Conservation (phyloP, 1,284 basidiomycete species). For the Puccinia brachypodii region DNA sequence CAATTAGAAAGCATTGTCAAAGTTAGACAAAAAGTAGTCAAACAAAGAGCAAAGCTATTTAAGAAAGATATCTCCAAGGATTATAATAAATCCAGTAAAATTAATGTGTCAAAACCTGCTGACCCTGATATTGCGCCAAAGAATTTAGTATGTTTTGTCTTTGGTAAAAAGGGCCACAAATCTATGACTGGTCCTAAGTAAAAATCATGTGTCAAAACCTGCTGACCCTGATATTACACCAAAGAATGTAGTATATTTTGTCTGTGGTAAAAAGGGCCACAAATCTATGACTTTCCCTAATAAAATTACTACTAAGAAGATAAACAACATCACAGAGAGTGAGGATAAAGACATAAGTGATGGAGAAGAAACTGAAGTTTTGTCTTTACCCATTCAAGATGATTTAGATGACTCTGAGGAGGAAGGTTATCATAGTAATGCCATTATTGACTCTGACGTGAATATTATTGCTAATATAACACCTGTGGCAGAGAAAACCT, state of each 20-base stretch:
- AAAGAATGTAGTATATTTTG: too few relatives aligned
- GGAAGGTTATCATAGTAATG: too few relatives aligned
- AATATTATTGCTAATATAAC: neutral
- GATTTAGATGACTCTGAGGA: too few relatives aligned
- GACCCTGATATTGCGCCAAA: too few relatives aligned
- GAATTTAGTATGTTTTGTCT: neutral
- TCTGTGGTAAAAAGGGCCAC: neutral
- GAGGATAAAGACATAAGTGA: neutral
- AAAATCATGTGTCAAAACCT: too few relatives aligned
- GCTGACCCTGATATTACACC: too few relatives aligned
- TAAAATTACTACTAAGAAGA: too few relatives aligned
- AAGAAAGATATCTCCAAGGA: neutral
- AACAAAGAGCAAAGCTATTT: neutral
- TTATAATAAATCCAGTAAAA: neutral
- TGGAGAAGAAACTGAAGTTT: too few relatives aligned
- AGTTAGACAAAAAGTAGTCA: neutral
- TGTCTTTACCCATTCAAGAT: too few relatives aligned
- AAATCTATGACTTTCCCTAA: neutral
- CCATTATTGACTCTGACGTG: too few relatives aligned
- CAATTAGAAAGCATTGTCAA: neutral
- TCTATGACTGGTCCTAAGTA: neutral
- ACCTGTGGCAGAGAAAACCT: neutral
- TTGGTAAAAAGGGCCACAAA: neutral
- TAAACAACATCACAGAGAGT: too few relatives aligned
- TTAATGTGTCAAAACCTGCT: neutral